These are phyloP conservation scores for Aspergillus ellipticus DNA, from an alignment of 495 filamentous ascomycete species.

Conservation along the genomic window DNA sequence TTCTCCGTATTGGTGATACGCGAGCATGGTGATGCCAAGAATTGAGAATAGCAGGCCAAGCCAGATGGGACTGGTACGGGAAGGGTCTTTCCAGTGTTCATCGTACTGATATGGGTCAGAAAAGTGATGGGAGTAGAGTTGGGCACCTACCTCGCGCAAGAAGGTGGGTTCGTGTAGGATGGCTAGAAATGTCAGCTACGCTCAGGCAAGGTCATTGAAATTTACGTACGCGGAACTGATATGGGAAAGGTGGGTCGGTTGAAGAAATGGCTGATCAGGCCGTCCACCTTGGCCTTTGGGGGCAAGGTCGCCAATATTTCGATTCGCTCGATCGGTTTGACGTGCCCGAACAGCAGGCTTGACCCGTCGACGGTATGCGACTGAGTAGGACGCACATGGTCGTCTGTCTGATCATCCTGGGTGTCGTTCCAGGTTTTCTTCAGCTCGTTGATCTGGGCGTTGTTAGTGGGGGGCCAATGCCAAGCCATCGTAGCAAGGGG, in stretches of 20 bases:
- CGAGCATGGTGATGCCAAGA: slow-evolving; percentile 17
- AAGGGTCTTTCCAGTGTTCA: slow-evolving; percentile 21
- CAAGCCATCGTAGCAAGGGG: no score
- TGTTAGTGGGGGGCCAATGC: not conserved
- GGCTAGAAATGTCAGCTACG: not conserved
- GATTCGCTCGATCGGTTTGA: not conserved
- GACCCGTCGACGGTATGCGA: slow-evolving; percentile 11
- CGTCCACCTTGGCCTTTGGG: slow-evolving; percentile 1
- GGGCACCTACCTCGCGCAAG: slow-evolving; percentile 13
- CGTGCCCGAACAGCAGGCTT: slow-evolving; percentile 12
- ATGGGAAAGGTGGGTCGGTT: slow-evolving; percentile 5
- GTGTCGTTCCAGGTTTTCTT: slow-evolving; percentile 7
- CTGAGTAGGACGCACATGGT: not conserved
- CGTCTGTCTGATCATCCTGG: not conserved
- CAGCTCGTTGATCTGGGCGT: slow-evolving; percentile 10
- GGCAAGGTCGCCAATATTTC: slow-evolving; percentile 11
- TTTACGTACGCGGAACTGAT: slow-evolving; percentile 10
- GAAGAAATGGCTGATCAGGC: slow-evolving; percentile 8
- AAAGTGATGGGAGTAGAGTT: not conserved
- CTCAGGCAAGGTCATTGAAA: no score
- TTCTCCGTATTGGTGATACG: slow-evolving; percentile 4
- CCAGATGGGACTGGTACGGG: slow-evolving; percentile 17
- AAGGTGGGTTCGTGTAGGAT: slow-evolving; percentile 16
- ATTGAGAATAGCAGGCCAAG: slow-evolving; percentile 26
- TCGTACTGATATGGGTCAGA: slow-evolving; percentile 13